A percentile compares a stretch with the other conserved stretches of the same genome.
Conservation (phyloP, 2,329 filamentous ascomycete species). For the Aspergillus quadricinctus region DNA sequence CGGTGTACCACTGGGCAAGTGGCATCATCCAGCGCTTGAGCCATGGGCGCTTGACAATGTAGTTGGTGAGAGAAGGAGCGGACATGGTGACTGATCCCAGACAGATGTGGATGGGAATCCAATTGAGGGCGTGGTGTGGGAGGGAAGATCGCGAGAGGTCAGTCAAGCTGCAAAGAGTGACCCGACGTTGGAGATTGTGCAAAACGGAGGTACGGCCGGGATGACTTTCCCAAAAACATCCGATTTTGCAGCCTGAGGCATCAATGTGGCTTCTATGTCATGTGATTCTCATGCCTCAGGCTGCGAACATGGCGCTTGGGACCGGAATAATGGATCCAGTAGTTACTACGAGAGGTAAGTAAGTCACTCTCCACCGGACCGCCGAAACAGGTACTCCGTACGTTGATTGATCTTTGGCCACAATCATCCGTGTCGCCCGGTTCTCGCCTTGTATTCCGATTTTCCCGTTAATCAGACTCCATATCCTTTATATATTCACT, state of each 20-base stretch:
- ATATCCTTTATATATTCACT: constrained; percentile 2
- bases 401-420: constrained; percentile 9
- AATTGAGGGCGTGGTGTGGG: constrained; percentile 31
- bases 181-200: constrained; percentile 38
- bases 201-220: constrained; percentile 34
- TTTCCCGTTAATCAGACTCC: constrained; percentile 7
- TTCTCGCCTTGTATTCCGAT: constrained; percentile 3
- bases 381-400: constrained; percentile 7
- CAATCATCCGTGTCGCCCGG: constrained; percentile 12
- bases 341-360: background rate
- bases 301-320: constrained; percentile 9
- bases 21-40: constrained; percentile 74
- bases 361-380: constrained; percentile 19
- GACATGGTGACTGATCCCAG: constrained; percentile 55
- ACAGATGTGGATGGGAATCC: constrained; percentile 11
- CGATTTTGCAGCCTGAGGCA: constrained; percentile 17
- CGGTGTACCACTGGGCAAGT: constrained; percentile 80
- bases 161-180: constrained; percentile 32
- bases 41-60: constrained; percentile 80
- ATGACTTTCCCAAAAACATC: constrained; percentile 28
- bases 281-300: constrained; percentile 26
- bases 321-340: constrained; percentile 4
- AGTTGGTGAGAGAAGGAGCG: constrained; percentile 68
- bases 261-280: constrained; percentile 5
- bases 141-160: constrained; percentile 19